Evolutionary conservation across 768 basidiomycete species (phyloP), one percentile per base, ranked within the genome.

Genomic region (Tulasnella sp.): DNA sequence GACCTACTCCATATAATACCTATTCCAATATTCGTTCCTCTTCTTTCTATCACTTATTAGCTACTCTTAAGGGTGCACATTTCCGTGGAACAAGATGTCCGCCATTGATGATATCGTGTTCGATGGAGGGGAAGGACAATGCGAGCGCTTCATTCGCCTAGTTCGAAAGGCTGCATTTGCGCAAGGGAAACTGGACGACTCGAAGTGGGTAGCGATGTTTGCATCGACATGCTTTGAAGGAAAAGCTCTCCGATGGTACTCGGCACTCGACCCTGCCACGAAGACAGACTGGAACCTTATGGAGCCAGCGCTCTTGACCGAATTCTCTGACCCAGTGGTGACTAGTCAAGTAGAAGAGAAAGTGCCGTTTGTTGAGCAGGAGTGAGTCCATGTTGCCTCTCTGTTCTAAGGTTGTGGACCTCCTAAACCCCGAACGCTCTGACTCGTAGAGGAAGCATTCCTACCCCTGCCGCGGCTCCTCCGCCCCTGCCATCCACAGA

Each of bases 121-220:
- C 69, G 40, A 70, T 25, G 69, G 69, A 38, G 69, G 69, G 22
- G 69, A 70, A 38, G 69, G 69, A 36, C 37, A 70, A 25, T 70
- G 69, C 69, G 69, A 70, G 17, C 37, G 40, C 36, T 70, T 70
- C 69, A 70, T 70, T 38, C 69, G 40, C n/a, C 36, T 38, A n/a
- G 69, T 70, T 31, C 69, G 69, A 11, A 70, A 70, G 29, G 36
- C 36, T 25, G 69, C 69, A 42, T 70, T 70, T 36, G 2, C 69
- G 12, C 37, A 70, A 70, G 69, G 69, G 9, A 70, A 70, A 39
- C 37, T 70, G 2, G 69, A 70, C 29, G 69, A 70, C 15, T 38
- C 36, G 19, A 42, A n/a, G 38, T 70, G 69, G 69, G 40, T 42
- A 42, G 69, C 69, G 9, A 38, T 70, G 37, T 70, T 70, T 31